Evolutionary conservation across 108 stramenopile species (phyloP), one percentile per base, ranked within the genome.

Genomic region (Cyclotella choctawhatcheeana): DNA sequence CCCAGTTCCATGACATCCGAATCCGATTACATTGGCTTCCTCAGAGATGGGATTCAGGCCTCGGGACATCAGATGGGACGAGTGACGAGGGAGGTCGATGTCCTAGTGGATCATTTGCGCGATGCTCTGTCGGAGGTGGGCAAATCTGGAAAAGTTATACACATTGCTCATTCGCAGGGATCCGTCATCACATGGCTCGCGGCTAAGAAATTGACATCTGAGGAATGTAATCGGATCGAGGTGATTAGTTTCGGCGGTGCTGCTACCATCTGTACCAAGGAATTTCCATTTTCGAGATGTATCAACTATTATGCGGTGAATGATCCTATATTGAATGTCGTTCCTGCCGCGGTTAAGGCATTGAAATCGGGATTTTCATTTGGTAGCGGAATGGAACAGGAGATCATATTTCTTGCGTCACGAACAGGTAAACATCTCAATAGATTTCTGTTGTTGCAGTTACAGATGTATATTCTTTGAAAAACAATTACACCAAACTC

Each of bases 141-240:
- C 34, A 88, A 84, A 55, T 70, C 67, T 8, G 95, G 92, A 0
- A 75, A 70, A 17, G 90, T 96, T 8, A 76, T 96, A 2, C 95
- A 93, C 71, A 90, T 96, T 64, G 92, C 92, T 8, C 95, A 96
- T 77, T 91, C 89, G 3, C 95, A 96, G 63, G 95, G 95, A 24
- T 91, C 89, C 13, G 78, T 96, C 12, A 86, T 96, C 8, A 96
- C 95, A 18, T 84, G 74, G 37, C 69, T 96, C 34, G 94, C 94
- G 13, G 79, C 84, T 12, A 79, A 85, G 63, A 82, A 86, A 67
- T 74, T 96, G 58, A 81, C 63, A 44, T 53, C 66, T 2, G 50
- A 79, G 25, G 94, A 96, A 86, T 88, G 89, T 76, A 78, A 64
- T 60, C 82, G 81, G 50, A 89, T 96, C 10, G 94, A 96, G 69